Evolutionary conservation across 2,329 filamentous ascomycete species (phyloP), one percentile per base, ranked within the genome.

Genomic region (Calonectria hongkongensis): DNA sequence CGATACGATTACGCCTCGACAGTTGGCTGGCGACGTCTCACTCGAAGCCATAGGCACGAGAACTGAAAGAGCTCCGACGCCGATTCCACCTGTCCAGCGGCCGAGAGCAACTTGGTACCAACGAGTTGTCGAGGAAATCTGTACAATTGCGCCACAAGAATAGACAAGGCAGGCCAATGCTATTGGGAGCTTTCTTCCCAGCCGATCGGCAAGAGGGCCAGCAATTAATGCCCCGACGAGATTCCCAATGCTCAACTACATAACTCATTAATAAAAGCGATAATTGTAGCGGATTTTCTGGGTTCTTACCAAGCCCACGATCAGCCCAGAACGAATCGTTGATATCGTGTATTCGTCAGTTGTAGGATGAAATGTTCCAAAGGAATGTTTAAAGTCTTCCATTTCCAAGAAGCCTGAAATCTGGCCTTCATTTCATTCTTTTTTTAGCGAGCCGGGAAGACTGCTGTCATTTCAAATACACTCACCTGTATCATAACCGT

Each of bases 21-120:
- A 58, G 12, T 41, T 41, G 5, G 54, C 54, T 41, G 54, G 54
- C 6, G 54, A 36, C 7, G 54, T 58, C 21, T 58, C 54, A 15
- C 54, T 58, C 21, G 54, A 58, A 27, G 54, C 54, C 54, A 58
- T 58, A 10, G 54, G 54, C 21, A 58, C 54, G 21, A 58, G 54
- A 9, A 58, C 54, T 27, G 54, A 58, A 9, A 58, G 54, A 21
- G 54, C 54, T 3, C 54, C 54, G 21, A 58, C 54, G 5, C 54
- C 54, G 8, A 58, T 58, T 58, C 54, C 54, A 41, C 54, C 54
- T 10, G 54, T 58, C 54, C 54, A 58, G 7, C 54, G 54, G 12
- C 54, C 54, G 7, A 58, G n/a, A 9, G 54, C 54, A 41, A 58
- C 54, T 27, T 58, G 54, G 25, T 58, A 58, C 54, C 54, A 58